Evolutionary conservation across 306 rosid species (phyloP).

Genomic region (Aeschynomene evenia): DNA sequence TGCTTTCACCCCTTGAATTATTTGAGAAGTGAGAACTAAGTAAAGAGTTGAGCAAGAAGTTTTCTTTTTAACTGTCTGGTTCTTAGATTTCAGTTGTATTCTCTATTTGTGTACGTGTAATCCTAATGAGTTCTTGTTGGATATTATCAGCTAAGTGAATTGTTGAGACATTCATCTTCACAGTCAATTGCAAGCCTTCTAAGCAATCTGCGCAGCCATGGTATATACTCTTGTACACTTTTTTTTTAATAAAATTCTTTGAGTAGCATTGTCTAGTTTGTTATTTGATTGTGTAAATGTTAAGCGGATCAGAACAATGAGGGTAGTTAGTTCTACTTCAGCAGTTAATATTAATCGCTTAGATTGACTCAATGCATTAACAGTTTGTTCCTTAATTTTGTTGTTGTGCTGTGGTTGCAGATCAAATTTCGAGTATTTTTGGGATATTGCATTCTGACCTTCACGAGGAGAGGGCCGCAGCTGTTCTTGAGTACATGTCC

Average conservation of each 20-base stretch:
- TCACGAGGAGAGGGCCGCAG: constrained; percentile 68
- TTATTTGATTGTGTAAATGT: background rate
- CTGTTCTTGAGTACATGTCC: constrained; percentile 77
- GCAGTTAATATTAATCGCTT: background rate
- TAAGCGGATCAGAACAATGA: background rate
- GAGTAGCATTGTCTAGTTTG: constrained; percentile 8
- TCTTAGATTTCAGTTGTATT: constrained; percentile 9
- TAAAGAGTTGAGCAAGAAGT: background rate
- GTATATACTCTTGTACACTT: constrained; percentile 43
- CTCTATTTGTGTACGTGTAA: background rate
- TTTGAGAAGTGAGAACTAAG: background rate
- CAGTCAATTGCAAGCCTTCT: constrained; percentile 70
- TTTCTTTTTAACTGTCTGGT: constrained; percentile 2
- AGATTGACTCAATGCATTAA: background rate
- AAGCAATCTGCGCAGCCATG: constrained; percentile 78
- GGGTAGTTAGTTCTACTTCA: background rate
- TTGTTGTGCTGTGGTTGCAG: constrained; percentile 44
- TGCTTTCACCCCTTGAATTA: constrained; percentile 1
- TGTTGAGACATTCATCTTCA: constrained; percentile 68
- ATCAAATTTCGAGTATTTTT: constrained; percentile 70
- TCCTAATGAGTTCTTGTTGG: constrained; percentile 30
- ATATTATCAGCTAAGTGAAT: constrained; percentile 62
- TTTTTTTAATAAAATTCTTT: constrained; percentile 9
- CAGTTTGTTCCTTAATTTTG: constrained; percentile 15
- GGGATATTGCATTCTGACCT: constrained; percentile 83